Conservation (phyloP, 495 filamentous ascomycete genomes). For the Aspergillus saccharolyticus region DNA sequence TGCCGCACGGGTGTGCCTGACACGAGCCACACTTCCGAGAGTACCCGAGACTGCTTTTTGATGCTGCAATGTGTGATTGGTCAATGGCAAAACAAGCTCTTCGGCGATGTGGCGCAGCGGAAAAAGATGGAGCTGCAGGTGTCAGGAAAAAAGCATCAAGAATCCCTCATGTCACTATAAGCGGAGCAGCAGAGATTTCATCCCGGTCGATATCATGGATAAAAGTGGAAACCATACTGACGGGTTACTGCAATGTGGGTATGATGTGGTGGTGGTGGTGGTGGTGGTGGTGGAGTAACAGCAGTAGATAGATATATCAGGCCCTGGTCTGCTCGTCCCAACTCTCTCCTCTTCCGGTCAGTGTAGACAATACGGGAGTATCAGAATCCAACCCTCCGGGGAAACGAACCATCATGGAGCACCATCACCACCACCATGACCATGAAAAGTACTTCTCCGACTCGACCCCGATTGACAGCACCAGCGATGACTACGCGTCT, state of each 20-base stretch:
- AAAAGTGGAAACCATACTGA: background rate
- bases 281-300: background rate
- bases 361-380: background rate
- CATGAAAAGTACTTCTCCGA: background rate
- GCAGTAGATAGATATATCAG: background rate
- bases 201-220: background rate
- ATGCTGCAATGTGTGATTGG: background rate
- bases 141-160: too few relatives aligned
- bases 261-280: background rate
- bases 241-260: too few relatives aligned
- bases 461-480: background rate
- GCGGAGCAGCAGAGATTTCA: background rate
- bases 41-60: background rate
- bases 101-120: constrained; percentile 9
- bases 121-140: constrained; percentile 5
- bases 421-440: background rate
- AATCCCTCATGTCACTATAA: background rate
- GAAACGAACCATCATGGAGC: background rate
- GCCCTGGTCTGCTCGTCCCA: background rate
- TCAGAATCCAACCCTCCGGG: background rate
- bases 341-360: background rate
- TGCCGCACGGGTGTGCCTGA: background rate
- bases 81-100: background rate
- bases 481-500: constrained; percentile 7
- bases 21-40: constrained; percentile 8